phyloP scores from a whole-genome alignment of 2,329 filamentous ascomycete species.

The Penicillium carneum region DNA sequence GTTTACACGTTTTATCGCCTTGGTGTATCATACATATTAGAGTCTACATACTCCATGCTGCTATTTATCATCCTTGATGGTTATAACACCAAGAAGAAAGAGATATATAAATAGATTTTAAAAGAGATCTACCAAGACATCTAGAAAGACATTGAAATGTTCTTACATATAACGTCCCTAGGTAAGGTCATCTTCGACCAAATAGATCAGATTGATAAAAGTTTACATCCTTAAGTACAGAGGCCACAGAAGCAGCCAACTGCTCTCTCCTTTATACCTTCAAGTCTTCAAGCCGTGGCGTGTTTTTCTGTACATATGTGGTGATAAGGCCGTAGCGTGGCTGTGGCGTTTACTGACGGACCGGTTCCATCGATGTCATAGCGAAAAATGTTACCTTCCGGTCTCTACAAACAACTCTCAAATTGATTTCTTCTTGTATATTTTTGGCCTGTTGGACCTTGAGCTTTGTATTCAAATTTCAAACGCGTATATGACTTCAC shows the following conservation, averaged over 20 bases:
- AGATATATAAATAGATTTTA: too few relatives aligned
- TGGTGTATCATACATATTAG: background rate
- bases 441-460: conserved; percentile 12
- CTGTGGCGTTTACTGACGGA: conserved; percentile 32
- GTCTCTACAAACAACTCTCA: conserved; percentile 2
- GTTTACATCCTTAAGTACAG: background rate
- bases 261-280: background rate
- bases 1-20: background rate
- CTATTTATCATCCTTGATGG: too few relatives aligned
- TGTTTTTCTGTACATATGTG: background rate
- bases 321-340: conserved; percentile 24
- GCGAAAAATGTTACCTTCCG: conserved; percentile 24
- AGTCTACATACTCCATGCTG: too few relatives aligned
- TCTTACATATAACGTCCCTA: background rate
- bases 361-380: conserved; percentile 38
- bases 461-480: conserved; percentile 9
- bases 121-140: background rate
- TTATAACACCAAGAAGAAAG: too few relatives aligned
- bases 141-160: background rate
- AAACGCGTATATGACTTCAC: conserved; percentile 21
- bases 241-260: background rate
- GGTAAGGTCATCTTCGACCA: background rate
- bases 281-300: background rate
- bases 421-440: conserved; percentile 2
- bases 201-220: background rate